Evolutionary conservation across 2,329 filamentous ascomycete genomes (phyloP).

Genomic region (Aspergillus sp.): DNA sequence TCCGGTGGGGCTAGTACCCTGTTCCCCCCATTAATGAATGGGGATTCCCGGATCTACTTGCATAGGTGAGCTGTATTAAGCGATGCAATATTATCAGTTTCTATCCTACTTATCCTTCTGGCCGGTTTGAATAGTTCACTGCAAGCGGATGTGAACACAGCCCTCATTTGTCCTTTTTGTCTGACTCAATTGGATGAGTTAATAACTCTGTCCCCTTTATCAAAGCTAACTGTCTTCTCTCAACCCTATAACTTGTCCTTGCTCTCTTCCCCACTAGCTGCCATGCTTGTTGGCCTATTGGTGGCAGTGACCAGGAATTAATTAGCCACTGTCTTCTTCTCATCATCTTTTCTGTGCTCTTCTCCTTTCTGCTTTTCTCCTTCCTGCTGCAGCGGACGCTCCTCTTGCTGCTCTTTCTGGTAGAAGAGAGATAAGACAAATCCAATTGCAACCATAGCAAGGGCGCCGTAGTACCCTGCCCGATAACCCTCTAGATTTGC

Average conservation of each 20-base stretch:
- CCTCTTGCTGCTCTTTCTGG: not conserved
- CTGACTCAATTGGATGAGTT: not conserved
- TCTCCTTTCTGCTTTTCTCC: not conserved
- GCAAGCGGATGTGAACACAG: no score
- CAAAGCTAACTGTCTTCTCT: not conserved
- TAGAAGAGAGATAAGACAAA: not conserved
- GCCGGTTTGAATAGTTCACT: not conserved
- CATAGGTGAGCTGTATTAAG: not conserved
- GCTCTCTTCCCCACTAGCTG: not conserved
- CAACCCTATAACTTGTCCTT: not conserved
- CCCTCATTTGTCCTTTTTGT: not conserved
- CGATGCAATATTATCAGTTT: not conserved
- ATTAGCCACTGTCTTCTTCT: not conserved
- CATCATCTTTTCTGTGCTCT: not conserved
- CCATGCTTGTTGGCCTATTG: not conserved
- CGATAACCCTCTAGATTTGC: not conserved
- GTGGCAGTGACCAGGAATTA: not conserved
- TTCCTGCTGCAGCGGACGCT: not conserved
- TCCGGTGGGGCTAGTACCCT: no score
- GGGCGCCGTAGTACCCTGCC: not conserved
- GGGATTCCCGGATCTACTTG: not conserved
- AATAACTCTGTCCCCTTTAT: not conserved
- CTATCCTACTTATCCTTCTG: not conserved
- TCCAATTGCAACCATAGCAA: not conserved
- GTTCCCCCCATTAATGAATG: no score